Evolutionary conservation across 2,329 filamentous ascomycete genomes (phyloP), one percentile per base, ranked within the genome.

Genomic region (Cryphonectria radicalis): DNA sequence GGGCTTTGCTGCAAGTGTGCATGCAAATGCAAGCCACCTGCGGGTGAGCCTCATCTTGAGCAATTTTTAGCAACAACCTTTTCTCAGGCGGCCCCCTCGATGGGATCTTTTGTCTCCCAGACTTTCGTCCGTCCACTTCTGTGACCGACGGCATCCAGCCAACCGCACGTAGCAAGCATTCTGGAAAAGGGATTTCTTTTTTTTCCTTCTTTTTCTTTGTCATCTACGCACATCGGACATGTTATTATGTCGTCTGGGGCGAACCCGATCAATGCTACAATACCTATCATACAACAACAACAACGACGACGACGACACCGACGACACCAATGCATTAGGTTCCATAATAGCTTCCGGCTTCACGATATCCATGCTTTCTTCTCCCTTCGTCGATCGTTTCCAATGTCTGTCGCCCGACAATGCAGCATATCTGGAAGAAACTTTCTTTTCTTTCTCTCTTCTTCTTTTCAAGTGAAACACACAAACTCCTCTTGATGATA

Each of bases 11-110:
- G 46, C 46, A 50, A 50, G 22, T 0, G 46, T 50, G 46, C 46
- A 50, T 50, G 46, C 19, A 50, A n/a, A n/a, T n/a, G 46, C 46
- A 50, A 50, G 46, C 46, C 55, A 59, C 55, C 55, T 59, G 55
- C 55, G 25, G 55, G 55, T 59, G 55, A 59, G 55, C 55, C 55
- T 59, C 55, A 32, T 59, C 55, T 32, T 59, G 25, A 59, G 55
- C 55, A 32, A 59, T 32, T 32, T 59, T 59, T 59, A 59, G 55
- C 25, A 59, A 13, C 55, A 32, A 28, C 25, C 55, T 3, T 4
- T 28, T 28, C 53, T 14, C 6, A 8, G 53, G 25, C 43, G 7
- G 6, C 43, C 17, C 6, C 46, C 46, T n/a, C 4, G 19, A 8
- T 50, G 46, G 7, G 28, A 28, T 28, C 28, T 28, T 28, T 28